These are phyloP conservation scores for Citrullus amarus DNA, from an alignment of 306 rosid species.

Conservation along the genomic window DNA sequence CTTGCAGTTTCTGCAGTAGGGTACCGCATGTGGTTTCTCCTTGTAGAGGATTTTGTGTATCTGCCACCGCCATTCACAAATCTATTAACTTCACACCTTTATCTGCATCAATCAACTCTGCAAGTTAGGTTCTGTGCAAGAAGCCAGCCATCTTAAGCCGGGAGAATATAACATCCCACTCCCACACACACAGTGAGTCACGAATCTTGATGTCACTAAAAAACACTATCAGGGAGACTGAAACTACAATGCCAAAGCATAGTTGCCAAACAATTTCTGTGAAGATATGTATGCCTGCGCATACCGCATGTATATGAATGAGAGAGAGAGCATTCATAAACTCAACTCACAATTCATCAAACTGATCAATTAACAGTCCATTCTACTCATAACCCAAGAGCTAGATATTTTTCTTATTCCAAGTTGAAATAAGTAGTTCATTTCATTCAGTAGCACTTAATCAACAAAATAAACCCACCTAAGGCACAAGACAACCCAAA, in stretches of 20 bases:
- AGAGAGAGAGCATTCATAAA: not conserved
- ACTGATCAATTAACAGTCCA: not conserved
- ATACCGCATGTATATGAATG: not conserved
- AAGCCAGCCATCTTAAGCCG: not conserved
- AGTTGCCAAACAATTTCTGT: not conserved
- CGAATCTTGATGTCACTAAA: not conserved
- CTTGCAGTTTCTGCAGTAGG: slow-evolving; percentile 83
- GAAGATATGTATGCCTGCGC: not conserved
- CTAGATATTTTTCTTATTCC: not conserved
- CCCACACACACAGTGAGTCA: not conserved
- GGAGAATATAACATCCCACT: not conserved
- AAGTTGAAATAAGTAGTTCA: not conserved
- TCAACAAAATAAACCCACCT: slow-evolving; percentile 7
- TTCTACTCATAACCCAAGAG: slow-evolving; percentile 10
- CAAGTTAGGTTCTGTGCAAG: not conserved
- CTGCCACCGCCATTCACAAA: slow-evolving; percentile 71
- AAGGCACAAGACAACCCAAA: slow-evolving; percentile 5
- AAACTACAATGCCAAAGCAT: not conserved
- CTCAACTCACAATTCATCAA: not conserved
- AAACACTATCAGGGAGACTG: not conserved
- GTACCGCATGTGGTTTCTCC: slow-evolving; percentile 84
- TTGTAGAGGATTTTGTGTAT: slow-evolving; percentile 52
- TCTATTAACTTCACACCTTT: slow-evolving; percentile 21
- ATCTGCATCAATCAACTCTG: slow-evolving; percentile 27
- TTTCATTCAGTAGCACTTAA: slow-evolving; percentile 2